These are phyloP conservation scores for Torulaspora pretoriensis DNA, from an alignment of 1,139 yeast species.

Conservation along the genomic window DNA sequence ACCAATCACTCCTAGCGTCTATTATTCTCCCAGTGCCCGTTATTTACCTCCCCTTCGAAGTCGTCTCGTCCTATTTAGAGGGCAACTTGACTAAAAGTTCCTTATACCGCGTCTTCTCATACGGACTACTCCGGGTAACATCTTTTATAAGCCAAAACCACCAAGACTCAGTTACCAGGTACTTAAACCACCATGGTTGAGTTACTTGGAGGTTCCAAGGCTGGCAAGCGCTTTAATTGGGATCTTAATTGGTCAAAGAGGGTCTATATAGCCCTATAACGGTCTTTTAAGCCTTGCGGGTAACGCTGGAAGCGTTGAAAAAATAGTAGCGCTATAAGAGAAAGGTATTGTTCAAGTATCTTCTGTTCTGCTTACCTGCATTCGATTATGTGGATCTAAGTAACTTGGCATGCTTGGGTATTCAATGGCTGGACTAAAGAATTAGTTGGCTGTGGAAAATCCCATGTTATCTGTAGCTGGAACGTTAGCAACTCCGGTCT, in stretches of 20 bases:
- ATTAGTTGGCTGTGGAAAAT: not conserved
- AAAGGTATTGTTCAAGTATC: not conserved
- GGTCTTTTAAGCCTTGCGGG: not conserved
- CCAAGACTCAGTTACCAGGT: not conserved
- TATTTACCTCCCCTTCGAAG: slow-evolving; percentile 3
- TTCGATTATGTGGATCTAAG: too few species aligned
- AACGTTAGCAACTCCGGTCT: slow-evolving; percentile 6
- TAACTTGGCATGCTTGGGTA: too few species aligned
- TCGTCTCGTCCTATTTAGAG: slow-evolving; percentile 2
- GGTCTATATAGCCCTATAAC: not conserved
- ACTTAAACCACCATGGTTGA: not conserved
- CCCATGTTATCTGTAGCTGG: not conserved
- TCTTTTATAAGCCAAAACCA: not conserved
- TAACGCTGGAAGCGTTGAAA: not conserved
- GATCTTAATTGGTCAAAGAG: not conserved
- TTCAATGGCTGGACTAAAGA: slow-evolving; percentile 4
- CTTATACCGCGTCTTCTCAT: not conserved
- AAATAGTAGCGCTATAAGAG: not conserved
- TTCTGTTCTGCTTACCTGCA: too few species aligned
- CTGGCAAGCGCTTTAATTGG: not conserved
- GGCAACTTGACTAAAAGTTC: slow-evolving; percentile 1
- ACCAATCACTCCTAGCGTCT: slow-evolving; percentile 2
- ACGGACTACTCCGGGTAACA: slow-evolving; percentile 3
- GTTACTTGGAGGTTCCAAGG: too few species aligned
- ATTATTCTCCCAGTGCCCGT: not conserved